Percentiles rank a stretch among this genome's conserved stretches.
phyloP scores from a whole-genome alignment of 2,329 filamentous ascomycete species.

The Microdochium paspali region DNA sequence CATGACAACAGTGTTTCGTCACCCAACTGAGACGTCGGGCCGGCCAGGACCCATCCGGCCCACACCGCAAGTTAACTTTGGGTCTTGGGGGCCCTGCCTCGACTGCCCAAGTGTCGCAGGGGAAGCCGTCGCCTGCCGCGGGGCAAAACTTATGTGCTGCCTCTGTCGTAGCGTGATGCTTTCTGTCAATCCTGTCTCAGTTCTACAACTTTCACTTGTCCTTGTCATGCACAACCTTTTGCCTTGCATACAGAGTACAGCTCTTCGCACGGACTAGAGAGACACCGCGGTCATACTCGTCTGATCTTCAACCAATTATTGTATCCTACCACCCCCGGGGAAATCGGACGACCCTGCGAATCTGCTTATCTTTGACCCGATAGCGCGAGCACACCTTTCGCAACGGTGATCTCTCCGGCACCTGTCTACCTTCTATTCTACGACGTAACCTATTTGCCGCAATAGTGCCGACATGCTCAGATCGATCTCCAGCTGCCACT shows the following conservation, averaged over 20 bases:
- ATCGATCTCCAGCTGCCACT: background rate
- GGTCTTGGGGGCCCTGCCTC: background rate
- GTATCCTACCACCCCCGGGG: too few species aligned
- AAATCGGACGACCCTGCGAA: too few species aligned
- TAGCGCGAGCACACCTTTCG: too few species aligned
- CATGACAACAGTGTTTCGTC: too few species aligned
- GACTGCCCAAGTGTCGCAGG: background rate
- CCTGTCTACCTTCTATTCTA: too few species aligned
- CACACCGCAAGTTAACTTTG: background rate
- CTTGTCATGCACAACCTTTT: background rate
- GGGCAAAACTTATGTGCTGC: background rate
- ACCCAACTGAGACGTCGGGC: too few species aligned
- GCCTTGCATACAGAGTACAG: background rate
- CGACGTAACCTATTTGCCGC: background rate
- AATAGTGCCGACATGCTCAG: background rate
- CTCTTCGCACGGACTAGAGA: too few species aligned
- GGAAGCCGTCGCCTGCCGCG: constrained; percentile 1
- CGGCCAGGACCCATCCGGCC: background rate
- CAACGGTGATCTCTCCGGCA: too few species aligned
- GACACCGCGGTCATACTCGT: too few species aligned
- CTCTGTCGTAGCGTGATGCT: background rate
- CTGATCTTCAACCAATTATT: too few species aligned
- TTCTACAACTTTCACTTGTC: background rate
- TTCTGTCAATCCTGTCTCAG: background rate
- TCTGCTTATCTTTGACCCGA: too few species aligned